Conservation (phyloP, 176 grass and related monocot genomes). For the Rhynchospora breviuscula region DNA sequence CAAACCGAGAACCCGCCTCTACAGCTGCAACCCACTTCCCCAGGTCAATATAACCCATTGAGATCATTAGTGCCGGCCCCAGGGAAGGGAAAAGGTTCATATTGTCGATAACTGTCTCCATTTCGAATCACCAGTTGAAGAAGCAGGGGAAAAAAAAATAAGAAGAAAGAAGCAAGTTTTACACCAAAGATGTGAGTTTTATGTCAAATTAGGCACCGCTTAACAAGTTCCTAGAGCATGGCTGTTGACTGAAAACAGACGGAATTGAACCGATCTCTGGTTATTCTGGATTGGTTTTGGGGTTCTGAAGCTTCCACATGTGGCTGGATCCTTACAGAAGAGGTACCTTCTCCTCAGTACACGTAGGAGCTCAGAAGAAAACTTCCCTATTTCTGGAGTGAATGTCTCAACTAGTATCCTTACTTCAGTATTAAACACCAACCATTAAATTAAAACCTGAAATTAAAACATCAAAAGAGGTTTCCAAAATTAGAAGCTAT, state of each 20-base stretch:
- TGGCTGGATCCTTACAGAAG: not conserved
- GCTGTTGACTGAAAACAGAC: constrained; percentile 2
- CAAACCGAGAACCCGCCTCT: constrained; percentile 64
- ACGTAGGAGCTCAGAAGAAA: not conserved
- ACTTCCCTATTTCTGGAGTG: not conserved
- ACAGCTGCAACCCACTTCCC: constrained; percentile 78
- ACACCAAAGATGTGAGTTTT: not conserved
- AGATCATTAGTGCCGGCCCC: constrained; percentile 73
- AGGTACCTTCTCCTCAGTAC: not conserved
- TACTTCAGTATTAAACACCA: not conserved
- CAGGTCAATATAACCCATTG: constrained; percentile 86
- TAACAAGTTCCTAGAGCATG: not conserved
- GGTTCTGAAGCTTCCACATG: not conserved
- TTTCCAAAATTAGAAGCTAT: constrained; percentile 19
- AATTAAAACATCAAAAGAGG: not conserved
- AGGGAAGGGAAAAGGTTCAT: constrained; percentile 51
- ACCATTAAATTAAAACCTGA: not conserved
- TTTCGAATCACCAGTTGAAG: constrained; percentile 2
- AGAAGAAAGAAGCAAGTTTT: not conserved
- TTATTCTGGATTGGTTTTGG: not conserved
- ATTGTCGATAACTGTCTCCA: not conserved
- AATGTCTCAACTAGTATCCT: not conserved
- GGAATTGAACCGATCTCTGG: not conserved
- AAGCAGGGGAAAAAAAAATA: not conserved
- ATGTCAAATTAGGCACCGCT: not conserved